Percentiles rank a stretch among this genome's conserved stretches.
Conservation (phyloP, 495 filamentous ascomycete genomes). For the Lichina pygmaea region DNA sequence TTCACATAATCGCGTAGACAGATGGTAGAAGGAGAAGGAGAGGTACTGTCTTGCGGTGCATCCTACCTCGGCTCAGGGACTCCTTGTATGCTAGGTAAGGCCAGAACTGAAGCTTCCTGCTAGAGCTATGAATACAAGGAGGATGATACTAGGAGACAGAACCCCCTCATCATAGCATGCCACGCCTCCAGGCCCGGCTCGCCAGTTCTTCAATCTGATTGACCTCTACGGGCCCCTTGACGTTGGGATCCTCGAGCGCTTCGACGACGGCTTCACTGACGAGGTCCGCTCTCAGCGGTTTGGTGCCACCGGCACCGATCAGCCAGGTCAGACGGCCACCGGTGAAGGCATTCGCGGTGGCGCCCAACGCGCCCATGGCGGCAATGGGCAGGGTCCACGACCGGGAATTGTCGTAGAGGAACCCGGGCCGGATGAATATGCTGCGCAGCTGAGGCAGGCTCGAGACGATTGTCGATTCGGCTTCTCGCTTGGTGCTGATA, state of each 20-base stretch:
- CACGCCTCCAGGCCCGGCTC: constrained; percentile 51
- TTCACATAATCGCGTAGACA: too few relatives aligned
- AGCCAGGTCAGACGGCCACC: constrained; percentile 46
- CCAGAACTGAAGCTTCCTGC: too few relatives aligned
- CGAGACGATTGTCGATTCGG: constrained; percentile 49
- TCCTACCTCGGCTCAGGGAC: too few relatives aligned
- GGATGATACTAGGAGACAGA: neutral
- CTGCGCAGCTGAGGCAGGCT: constrained; percentile 46
- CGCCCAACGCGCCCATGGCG: constrained; percentile 35
- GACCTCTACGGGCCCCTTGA: constrained; percentile 41
- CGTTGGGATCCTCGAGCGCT: constrained; percentile 38
- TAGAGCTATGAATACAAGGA: too few relatives aligned
- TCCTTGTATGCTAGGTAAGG: too few relatives aligned
- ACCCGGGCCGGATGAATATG: constrained; percentile 62
- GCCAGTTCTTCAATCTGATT: constrained; percentile 46
- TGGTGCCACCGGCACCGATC: constrained; percentile 54
- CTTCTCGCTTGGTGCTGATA: constrained; percentile 76
- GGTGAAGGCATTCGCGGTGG: constrained; percentile 41
- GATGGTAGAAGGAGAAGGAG: too few relatives aligned
- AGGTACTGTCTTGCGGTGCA: too few relatives aligned
- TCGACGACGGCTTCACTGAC: constrained; percentile 71
- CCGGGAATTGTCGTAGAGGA: constrained; percentile 68
- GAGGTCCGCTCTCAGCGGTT: constrained; percentile 61
- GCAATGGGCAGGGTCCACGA: constrained; percentile 68
- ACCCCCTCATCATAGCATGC: constrained; percentile 33